Percentiles rank a stretch among this genome's conserved stretches.
Evolutionary conservation across 2,329 filamentous ascomycete genomes (phyloP).

Genomic region (Ophiocordyceps camponoti-saundersi): DNA sequence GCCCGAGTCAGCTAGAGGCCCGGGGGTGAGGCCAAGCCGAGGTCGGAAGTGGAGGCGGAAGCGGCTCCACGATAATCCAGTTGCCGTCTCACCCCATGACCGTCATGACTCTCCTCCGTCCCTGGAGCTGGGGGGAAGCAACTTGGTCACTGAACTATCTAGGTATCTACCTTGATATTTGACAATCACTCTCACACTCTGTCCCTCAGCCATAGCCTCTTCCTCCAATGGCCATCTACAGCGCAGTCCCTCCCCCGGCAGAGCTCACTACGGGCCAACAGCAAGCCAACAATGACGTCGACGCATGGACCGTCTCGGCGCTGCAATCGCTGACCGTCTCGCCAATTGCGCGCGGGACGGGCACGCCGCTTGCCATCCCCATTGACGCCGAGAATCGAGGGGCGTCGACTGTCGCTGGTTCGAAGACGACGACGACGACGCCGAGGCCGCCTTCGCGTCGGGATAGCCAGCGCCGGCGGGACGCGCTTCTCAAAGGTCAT

Average conservation of each 20-base stretch:
- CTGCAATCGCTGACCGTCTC: constrained; percentile 38
- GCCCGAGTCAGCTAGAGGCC: not conserved
- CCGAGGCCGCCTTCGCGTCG: constrained; percentile 27
- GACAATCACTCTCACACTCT: not conserved
- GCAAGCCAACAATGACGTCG: constrained; percentile 28
- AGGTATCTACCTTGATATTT: not conserved
- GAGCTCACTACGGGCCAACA: constrained; percentile 8
- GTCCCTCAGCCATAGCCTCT: not conserved
- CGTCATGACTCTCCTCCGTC: not conserved
- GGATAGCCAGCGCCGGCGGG: constrained; percentile 45
- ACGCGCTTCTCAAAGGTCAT: constrained; percentile 71
- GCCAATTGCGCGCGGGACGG: constrained; percentile 38
- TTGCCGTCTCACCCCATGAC: constrained; percentile 8
- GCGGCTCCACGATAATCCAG: not conserved
- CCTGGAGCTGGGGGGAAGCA: not conserved
- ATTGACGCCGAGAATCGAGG: constrained; percentile 39
- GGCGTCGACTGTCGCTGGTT: constrained; percentile 3
- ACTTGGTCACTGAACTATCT: not conserved
- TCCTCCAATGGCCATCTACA: constrained; percentile 30
- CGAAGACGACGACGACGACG: constrained; percentile 2
- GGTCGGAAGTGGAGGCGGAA: not conserved
- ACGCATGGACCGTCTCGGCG: constrained; percentile 47
- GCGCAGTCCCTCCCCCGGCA: constrained; percentile 30
- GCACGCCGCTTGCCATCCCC: constrained; percentile 54
- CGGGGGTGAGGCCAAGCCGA: not conserved